Evolutionary conservation across 1,284 basidiomycete genomes (phyloP).

Genomic region (Pascua sp.): DNA sequence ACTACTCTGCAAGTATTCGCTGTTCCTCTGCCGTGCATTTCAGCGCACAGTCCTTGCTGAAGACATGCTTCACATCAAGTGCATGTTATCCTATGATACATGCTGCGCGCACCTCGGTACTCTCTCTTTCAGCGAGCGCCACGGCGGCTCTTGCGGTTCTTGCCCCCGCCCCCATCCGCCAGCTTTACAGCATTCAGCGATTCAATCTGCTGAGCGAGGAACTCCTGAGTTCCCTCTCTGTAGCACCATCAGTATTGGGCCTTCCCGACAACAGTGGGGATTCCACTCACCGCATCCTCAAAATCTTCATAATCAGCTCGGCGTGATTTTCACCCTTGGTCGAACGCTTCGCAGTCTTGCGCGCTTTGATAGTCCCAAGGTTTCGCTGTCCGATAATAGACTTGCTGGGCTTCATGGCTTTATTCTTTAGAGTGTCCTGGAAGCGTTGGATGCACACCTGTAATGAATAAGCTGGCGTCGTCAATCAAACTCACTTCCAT

Average conservation of each 20-base stretch:
- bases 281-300: conserved; percentile 76
- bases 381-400: conserved; percentile 79
- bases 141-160: background rate
- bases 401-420: conserved; percentile 79
- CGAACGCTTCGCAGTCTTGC: conserved; percentile 87
- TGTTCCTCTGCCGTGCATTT: too few species aligned
- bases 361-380: conserved; percentile 90
- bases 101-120: too few species aligned
- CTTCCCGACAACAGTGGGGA: background rate
- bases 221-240: conserved; percentile 77
- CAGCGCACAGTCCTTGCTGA: too few species aligned
- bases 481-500: conserved; percentile 62
- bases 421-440: conserved; percentile 66
- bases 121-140: background rate
- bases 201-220: conserved; percentile 75
- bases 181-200: conserved; percentile 39
- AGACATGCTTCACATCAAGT: too few species aligned
- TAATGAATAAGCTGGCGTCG: conserved; percentile 16
- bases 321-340: conserved; percentile 61
- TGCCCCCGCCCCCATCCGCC: conserved; percentile 4
- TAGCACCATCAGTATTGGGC: conserved; percentile 3
- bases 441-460: conserved; percentile 82
- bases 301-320: conserved; percentile 86
- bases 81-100: too few species aligned
- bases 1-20: too few species aligned